These are phyloP conservation scores for Trichomonas gallinae DNA, from an alignment of 208 protist genomes.

Conservation along the genomic window DNA sequence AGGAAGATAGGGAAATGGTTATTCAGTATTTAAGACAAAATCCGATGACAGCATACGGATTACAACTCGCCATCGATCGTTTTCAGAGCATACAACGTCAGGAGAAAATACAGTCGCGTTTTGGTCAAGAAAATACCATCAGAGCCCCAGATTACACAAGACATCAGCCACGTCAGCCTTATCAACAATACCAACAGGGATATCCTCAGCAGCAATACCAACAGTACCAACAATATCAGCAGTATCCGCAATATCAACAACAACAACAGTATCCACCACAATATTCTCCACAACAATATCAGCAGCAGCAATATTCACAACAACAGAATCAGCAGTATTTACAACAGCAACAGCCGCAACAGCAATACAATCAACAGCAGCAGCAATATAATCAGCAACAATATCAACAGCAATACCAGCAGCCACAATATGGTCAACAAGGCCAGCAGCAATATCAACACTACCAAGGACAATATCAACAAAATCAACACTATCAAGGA, in stretches of 20 bases:
- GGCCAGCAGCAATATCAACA: not conserved
- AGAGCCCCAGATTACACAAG: not conserved
- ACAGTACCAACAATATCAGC: not conserved
- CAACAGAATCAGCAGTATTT: too few relatives aligned
- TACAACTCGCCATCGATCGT: not conserved
- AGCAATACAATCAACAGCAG: slow-evolving; percentile 26
- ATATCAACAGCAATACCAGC: not conserved
- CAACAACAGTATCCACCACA: not conserved
- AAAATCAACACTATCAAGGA: not conserved
- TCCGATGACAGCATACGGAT: not conserved
- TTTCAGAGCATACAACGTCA: not conserved
- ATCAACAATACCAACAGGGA: slow-evolving; percentile 19
- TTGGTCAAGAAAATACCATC: not conserved
- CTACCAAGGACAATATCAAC: not conserved
- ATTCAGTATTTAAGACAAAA: not conserved
- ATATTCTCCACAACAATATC: slow-evolving; percentile 18
- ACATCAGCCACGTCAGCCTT: not conserved
- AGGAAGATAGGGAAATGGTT: not conserved
- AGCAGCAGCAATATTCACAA: not conserved
- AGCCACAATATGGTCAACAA: not conserved
- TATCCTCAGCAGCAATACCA: not conserved
- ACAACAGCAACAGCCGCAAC: slow-evolving; percentile 18
- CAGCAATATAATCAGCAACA: slow-evolving; percentile 25
- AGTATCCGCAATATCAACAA: slow-evolving; percentile 12
- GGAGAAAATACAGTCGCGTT: not conserved